Base-by-base conservation (phyloP, 176 grass and related monocot genomes). In the Aegilops umbellulata region DNA sequence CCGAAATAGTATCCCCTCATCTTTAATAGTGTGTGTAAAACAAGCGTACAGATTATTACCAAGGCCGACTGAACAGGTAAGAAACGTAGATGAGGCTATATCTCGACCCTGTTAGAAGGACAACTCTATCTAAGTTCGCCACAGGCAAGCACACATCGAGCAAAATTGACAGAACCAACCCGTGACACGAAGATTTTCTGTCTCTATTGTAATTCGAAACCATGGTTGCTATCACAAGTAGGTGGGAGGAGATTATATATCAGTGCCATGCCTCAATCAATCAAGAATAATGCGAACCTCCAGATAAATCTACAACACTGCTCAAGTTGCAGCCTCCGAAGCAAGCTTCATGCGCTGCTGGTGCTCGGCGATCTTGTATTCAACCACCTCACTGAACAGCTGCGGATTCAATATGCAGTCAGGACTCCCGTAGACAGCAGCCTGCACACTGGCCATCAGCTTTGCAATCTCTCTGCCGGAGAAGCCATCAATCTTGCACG, bases 391-490 rank as follows among this genome's bases (percentile, higher is more conserved):
- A 10, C 35, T 85, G 41, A 96, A 94, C 26, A 96, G 82, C 41
- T 92, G 90, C 0, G 84, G 65, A 70, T 97, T 90, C 88, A 99
- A 89, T 22, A 85, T 32, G 42, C 97, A 94, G 86, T 97, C 94
- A 17, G 88, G 90, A 10, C 82, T 87, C 8, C 92, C 89, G 46
- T 96, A 99, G 44, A 99, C 97, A 42, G 97, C 92, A 69, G 97
- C 97, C 81, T 92, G 94, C 53, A 97, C 84, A 60, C 94, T 90
- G 7, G 94, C 97, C 80, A 97, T 86, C 51, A 99, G 90, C 87
- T 97, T 97, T 2, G 94, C 88, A 77, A 99, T 94, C 80, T 99
- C 97, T 80, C 97, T 87, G 16, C 97, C 97, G 26, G 97, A 99
- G 80, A 99, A 99, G 16, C 97, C 94, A 82, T 94, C 69, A 2